These are phyloP conservation scores for Talaromyces stipitatus DNA, from an alignment of 495 filamentous ascomycete species.

Conservation along the genomic window DNA sequence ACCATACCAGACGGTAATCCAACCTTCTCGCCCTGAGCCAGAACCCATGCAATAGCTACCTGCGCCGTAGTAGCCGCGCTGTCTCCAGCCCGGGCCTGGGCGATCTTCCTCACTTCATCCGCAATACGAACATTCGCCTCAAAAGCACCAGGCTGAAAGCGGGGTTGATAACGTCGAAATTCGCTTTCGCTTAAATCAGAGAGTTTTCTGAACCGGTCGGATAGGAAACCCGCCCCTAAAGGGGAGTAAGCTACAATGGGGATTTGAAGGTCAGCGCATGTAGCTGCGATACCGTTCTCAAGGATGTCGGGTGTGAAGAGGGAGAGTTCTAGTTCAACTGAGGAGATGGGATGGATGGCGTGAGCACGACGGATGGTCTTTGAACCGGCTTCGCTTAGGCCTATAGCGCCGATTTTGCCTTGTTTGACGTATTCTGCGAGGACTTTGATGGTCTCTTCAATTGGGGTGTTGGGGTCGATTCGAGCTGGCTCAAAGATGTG, in stretches of 20 bases:
- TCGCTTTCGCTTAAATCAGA: slow-evolving; percentile 29
- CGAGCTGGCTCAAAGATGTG: slow-evolving; percentile 64
- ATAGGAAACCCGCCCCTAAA: slow-evolving; percentile 52
- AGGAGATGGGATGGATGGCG: slow-evolving; percentile 49
- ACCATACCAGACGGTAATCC: slow-evolving; percentile 51
- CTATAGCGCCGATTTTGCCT: slow-evolving; percentile 52
- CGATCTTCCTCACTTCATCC: slow-evolving; percentile 51
- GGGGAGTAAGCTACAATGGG: slow-evolving; percentile 55
- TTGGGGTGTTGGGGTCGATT: slow-evolving; percentile 48
- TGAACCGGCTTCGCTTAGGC: slow-evolving; percentile 47
- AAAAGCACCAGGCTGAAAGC: neutral
- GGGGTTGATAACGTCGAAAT: neutral
- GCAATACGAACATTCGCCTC: slow-evolving; percentile 60
- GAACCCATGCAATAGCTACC: slow-evolving; percentile 63
- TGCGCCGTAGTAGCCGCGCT: slow-evolving; percentile 63
- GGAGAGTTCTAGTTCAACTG: slow-evolving; percentile 57
- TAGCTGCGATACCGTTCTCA: slow-evolving; percentile 37
- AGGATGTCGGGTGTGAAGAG: slow-evolving; percentile 40
- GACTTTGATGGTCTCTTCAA: slow-evolving; percentile 37
- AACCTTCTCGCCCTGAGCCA: slow-evolving; percentile 24
- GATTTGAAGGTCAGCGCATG: slow-evolving; percentile 55
- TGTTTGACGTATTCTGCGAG: slow-evolving; percentile 37
- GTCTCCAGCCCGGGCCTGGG: slow-evolving; percentile 21
- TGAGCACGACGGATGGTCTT: slow-evolving; percentile 50
- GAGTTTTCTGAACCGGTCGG: slow-evolving; percentile 33